A percentile compares a stretch with the other conserved stretches of the same genome.
These are phyloP conservation scores for Sonneratia caseolaris DNA, from an alignment of 345 rosid genomes.

Conservation along the genomic window DNA sequence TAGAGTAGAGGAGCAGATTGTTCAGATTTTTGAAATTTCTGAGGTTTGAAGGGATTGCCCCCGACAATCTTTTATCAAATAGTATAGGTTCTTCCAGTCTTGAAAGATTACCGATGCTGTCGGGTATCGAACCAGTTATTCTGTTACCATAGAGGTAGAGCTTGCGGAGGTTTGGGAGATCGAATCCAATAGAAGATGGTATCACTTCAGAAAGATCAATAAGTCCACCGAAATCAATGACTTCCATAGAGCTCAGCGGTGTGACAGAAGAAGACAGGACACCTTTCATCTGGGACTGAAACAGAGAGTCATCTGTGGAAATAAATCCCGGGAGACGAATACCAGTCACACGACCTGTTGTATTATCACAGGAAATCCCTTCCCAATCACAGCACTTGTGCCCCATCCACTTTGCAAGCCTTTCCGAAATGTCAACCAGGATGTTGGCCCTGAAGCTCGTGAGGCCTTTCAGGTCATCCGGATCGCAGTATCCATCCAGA, in stretches of 20 bases:
- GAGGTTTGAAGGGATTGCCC: conserved; percentile 31
- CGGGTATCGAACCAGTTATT: conserved; percentile 32
- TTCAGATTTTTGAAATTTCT: conserved; percentile 31
- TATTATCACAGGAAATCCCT: conserved; percentile 34
- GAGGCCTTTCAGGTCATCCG: conserved; percentile 33
- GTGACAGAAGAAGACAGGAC: conserved; percentile 33
- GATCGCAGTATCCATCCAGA: conserved; percentile 19
- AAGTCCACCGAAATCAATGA: conserved; percentile 50
- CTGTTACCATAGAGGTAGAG: conserved; percentile 43
- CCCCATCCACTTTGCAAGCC: conserved; percentile 37
- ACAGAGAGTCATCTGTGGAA: conserved; percentile 18
- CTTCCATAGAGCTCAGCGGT: conserved; percentile 29
- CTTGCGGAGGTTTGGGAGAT: conserved; percentile 25
- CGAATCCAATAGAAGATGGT: conserved; percentile 32
- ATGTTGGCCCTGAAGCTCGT: conserved; percentile 31
- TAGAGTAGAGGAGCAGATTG: conserved; percentile 29
- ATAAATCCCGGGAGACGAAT: conserved; percentile 39
- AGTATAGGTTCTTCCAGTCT: conserved; percentile 36
- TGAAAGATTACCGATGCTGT: conserved; percentile 39
- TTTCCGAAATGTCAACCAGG: conserved; percentile 29
- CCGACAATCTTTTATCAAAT: conserved; percentile 38
- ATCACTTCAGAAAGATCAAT: conserved; percentile 30
- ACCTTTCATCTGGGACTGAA: conserved; percentile 42
- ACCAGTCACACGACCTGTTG: conserved; percentile 33
- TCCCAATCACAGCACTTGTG: conserved; percentile 38